These are phyloP conservation scores for Suhomyces yuchorum DNA, from an alignment of 1,139 yeast genomes.

Conservation along the genomic window DNA sequence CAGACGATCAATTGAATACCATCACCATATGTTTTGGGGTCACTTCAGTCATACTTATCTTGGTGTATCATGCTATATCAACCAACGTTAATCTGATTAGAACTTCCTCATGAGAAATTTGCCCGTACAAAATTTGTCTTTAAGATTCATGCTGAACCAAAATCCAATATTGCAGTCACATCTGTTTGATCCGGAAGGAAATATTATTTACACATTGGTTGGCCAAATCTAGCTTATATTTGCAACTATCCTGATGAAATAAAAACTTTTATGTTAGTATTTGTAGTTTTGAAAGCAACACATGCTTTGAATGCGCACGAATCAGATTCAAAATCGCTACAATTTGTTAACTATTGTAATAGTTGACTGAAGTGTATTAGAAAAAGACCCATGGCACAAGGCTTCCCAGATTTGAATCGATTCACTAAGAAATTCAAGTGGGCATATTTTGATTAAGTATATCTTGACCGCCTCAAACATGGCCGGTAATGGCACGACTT, in stretches of 20 bases:
- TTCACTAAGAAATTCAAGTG: no score
- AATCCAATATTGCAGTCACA: no score
- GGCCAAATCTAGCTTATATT: background rate
- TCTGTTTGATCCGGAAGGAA: no score
- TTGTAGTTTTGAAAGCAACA: background rate
- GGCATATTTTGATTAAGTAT: no score
- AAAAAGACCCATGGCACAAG: no score
- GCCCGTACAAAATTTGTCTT: no score
- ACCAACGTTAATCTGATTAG: conserved; percentile 36
- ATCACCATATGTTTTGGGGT: conserved; percentile 79
- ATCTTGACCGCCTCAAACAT: background rate
- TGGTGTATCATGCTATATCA: conserved; percentile 65
- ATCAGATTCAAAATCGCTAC: no score
- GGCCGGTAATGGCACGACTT: background rate
- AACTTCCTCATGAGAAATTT: background rate
- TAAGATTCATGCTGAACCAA: no score
- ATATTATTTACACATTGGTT: background rate
- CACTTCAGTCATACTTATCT: conserved; percentile 67
- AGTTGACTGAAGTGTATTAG: no score
- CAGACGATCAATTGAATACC: conserved; percentile 75
- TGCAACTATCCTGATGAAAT: background rate
- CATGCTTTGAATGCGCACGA: no score
- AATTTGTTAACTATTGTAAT: no score
- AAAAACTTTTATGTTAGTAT: background rate
- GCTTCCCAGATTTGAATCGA: no score